Conservation (phyloP, 148 eudicot species). For the Rhododendron henanense region DNA sequence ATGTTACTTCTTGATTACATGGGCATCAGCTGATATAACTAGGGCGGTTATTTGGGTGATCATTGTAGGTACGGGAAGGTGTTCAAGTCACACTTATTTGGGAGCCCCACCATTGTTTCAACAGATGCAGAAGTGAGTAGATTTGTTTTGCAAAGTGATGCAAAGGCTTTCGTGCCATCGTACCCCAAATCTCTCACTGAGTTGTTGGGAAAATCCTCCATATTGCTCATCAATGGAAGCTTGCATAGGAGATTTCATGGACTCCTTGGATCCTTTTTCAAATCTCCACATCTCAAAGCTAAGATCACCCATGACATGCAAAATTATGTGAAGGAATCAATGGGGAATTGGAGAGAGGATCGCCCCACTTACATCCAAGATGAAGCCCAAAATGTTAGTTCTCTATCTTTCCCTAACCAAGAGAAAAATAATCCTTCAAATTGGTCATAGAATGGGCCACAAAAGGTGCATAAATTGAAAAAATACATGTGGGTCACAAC, state of each 20-base stretch:
- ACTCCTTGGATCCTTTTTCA: constrained; percentile 69
- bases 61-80: constrained; percentile 73
- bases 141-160: constrained; percentile 71
- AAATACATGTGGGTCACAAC: not conserved
- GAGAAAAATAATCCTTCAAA: not conserved
- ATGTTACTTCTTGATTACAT: not conserved
- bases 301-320: constrained; percentile 65
- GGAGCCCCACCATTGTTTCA: constrained; percentile 71
- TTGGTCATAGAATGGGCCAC: not conserved
- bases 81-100: constrained; percentile 87
- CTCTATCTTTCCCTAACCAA: not conserved
- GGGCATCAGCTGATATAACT: not conserved
- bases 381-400: constrained; percentile 56
- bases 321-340: constrained; percentile 43
- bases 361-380: constrained; percentile 63
- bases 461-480: not conserved
- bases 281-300: constrained; percentile 68
- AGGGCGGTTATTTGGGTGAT: not conserved
- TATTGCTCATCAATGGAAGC: constrained; percentile 71
- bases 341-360: constrained; percentile 50
- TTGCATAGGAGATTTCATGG: constrained; percentile 84
- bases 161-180: constrained; percentile 68
- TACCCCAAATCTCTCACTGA: constrained; percentile 88
- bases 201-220: constrained; percentile 75
- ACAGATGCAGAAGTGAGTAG: constrained; percentile 89